Conservation (phyloP, 2,329 filamentous ascomycete species). For the Monosporascus cannonballus region DNA sequence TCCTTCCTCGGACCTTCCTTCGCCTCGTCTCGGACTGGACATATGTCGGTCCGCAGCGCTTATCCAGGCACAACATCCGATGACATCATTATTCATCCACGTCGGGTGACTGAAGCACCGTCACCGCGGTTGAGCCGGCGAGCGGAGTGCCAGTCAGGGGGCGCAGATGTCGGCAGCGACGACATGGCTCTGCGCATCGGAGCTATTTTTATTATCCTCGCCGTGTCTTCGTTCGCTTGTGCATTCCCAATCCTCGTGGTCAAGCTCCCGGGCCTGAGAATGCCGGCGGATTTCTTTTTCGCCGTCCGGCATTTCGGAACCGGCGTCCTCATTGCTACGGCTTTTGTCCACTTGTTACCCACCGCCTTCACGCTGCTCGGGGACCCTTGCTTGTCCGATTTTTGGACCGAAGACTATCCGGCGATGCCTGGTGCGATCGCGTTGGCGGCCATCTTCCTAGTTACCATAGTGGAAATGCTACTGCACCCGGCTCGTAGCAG, state of each 20-base stretch:
- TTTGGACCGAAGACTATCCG: constrained; percentile 38
- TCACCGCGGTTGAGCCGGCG: background rate
- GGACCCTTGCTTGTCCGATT: constrained; percentile 36
- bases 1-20: too few species aligned
- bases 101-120: too few species aligned
- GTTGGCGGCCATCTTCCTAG: constrained; percentile 35
- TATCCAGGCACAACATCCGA: too few species aligned
- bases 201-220: constrained; percentile 46
- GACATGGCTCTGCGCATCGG: constrained; percentile 52
- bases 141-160: background rate
- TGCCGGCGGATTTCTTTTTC: constrained; percentile 51
- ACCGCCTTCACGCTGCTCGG: constrained; percentile 35
- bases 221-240: constrained; percentile 42
- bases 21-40: too few species aligned
- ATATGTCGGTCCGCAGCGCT: too few species aligned
- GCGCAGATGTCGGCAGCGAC: constrained; percentile 33
- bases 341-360: constrained; percentile 48
- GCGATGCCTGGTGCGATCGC: constrained; percentile 43
- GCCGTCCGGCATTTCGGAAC: constrained; percentile 53
- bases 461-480: constrained; percentile 50
- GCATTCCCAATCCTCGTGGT: constrained; percentile 49
- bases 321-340: constrained; percentile 56
- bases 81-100: too few species aligned
- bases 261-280: constrained; percentile 44
- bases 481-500: constrained; percentile 39